Evolutionary conservation across 306 rosid genomes (phyloP).

Genomic region (Crotalaria pallida): DNA sequence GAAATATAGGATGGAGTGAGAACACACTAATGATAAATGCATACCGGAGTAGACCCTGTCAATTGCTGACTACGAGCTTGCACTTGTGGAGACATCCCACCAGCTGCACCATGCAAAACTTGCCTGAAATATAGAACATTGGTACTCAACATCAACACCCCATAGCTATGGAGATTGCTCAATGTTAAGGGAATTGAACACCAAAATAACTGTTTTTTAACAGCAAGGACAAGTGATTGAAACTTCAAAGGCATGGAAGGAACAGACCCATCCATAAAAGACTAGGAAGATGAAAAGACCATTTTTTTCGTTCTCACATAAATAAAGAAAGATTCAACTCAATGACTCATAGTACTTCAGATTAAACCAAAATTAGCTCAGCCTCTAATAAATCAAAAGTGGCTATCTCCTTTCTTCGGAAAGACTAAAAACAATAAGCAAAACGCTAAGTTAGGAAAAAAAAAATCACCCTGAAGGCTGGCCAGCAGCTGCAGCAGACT

Average conservation of each 20-base stretch:
- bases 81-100: constrained; percentile 91
- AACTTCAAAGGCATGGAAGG: neutral
- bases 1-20: constrained; percentile 15
- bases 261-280: neutral
- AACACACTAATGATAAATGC: constrained; percentile 15
- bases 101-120: constrained; percentile 80
- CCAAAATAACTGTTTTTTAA: neutral
- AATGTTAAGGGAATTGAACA: constrained; percentile 2
- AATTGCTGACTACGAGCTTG: constrained; percentile 87
- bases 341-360: neutral
- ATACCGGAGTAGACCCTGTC: constrained; percentile 83
- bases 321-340: neutral
- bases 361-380: neutral
- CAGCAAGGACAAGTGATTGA: neutral
- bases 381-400: neutral
- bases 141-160: constrained; percentile 24
- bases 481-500: constrained; percentile 84
- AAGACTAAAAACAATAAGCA: neutral
- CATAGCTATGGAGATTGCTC: neutral
- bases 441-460: neutral
- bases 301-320: neutral
- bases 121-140: constrained; percentile 56
- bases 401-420: neutral
- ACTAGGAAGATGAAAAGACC: neutral
- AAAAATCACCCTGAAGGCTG: constrained; percentile 85